Conservation (phyloP, 1,284 basidiomycete genomes). For the Mycena sp. region DNA sequence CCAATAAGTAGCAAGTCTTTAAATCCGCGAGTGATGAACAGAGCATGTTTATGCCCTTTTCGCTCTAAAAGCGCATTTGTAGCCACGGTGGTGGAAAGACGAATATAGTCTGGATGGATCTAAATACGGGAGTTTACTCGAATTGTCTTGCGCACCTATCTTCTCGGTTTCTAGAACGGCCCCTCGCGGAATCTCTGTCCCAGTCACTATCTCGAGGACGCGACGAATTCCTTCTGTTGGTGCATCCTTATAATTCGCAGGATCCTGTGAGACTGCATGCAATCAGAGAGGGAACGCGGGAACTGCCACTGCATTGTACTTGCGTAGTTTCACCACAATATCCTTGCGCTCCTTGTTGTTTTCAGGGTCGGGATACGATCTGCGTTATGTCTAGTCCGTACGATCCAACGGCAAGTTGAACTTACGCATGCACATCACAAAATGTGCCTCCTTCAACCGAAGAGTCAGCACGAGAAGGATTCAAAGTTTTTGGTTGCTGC, state of each 20-base stretch:
- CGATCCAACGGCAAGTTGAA: constrained; percentile 26
- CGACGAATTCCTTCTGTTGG: constrained; percentile 95
- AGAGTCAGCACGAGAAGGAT: constrained; percentile 40
- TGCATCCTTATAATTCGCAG: constrained; percentile 90
- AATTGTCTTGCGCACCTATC: constrained; percentile 69
- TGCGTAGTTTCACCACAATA: constrained; percentile 84
- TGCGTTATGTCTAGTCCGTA: constrained; percentile 40
- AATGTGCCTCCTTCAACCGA: constrained; percentile 74
- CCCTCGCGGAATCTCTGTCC: constrained; percentile 74
- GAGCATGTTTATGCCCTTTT: constrained; percentile 91
- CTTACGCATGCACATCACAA: constrained; percentile 84
- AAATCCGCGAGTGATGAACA: constrained; percentile 94
- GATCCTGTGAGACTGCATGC: constrained; percentile 83
- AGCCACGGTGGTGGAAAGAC: constrained; percentile 94
- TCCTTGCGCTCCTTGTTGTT: constrained; percentile 72
- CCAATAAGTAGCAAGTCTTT: constrained; percentile 91
- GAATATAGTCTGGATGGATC: constrained; percentile 80
- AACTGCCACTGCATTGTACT: constrained; percentile 43
- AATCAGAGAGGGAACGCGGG: constrained; percentile 4
- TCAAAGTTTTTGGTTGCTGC: neutral
- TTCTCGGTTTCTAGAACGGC: constrained; percentile 81
- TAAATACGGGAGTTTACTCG: constrained; percentile 15
- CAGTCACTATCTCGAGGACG: constrained; percentile 86
- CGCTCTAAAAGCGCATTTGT: constrained; percentile 97
- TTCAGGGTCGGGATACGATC: constrained; percentile 80